phyloP scores from a whole-genome alignment of 768 basidiomycete genomes.

The Kwoniella newhampshirensis region DNA sequence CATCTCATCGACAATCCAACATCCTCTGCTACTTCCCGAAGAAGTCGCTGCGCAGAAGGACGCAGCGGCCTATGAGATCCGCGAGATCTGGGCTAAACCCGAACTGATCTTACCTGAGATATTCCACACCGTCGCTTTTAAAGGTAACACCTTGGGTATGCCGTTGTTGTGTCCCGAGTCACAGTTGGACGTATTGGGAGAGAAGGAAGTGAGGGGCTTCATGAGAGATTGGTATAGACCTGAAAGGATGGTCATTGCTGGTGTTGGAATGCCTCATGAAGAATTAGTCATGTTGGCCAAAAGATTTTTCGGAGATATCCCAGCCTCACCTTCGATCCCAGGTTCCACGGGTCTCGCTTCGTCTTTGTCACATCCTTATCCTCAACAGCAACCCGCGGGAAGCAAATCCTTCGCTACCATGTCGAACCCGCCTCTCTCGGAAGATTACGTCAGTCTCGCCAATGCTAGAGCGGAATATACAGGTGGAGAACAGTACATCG shows the following conservation, averaged over 20 bases:
- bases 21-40: constrained; percentile 70
- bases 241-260: constrained; percentile 92
- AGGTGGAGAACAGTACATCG: constrained; percentile 66
- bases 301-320: constrained; percentile 72
- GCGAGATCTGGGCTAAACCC: constrained; percentile 82
- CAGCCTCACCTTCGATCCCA: constrained; percentile 9
- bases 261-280: constrained; percentile 86
- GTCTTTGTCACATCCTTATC: constrained; percentile 25
- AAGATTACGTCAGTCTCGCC: constrained; percentile 47
- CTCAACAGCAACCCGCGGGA: constrained; percentile 48
- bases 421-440: constrained; percentile 21
- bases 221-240: constrained; percentile 85
- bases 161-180: constrained; percentile 84
- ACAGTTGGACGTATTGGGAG: constrained; percentile 68
- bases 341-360: constrained; percentile 5
- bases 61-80: constrained; percentile 84
- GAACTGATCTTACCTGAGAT: constrained; percentile 91
- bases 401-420: constrained; percentile 53
- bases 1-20: constrained; percentile 84
- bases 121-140: constrained; percentile 81
- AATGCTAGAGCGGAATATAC: constrained; percentile 62
- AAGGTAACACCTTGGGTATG: constrained; percentile 77
- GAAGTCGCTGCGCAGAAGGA: constrained; percentile 82
- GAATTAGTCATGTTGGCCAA: constrained; percentile 81
- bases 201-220: constrained; percentile 62